Evolutionary conservation across 139 green algal species (phyloP).

Genomic region (Ettlia oleoabundans): DNA sequence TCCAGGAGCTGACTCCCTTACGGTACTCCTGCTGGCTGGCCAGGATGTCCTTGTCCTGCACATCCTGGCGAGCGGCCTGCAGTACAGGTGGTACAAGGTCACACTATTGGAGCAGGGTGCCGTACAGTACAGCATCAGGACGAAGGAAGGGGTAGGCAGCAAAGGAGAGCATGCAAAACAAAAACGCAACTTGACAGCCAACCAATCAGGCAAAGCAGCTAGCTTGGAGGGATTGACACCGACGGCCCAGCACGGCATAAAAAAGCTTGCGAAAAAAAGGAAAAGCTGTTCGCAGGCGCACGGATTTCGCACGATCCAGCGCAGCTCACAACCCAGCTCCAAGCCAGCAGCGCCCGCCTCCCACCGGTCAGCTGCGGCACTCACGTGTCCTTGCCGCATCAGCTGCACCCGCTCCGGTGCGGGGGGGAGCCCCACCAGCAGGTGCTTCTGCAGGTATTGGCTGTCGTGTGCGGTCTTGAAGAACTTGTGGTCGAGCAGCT

Average conservation of each 20-base stretch:
- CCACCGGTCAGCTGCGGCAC: conserved; percentile 56
- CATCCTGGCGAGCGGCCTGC: conserved; percentile 27
- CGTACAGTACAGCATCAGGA: background rate
- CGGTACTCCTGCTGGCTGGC: conserved; percentile 81
- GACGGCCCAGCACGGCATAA: too few relatives aligned
- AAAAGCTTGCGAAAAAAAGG: too few relatives aligned
- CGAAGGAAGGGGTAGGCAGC: too few relatives aligned
- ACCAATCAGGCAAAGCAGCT: too few relatives aligned
- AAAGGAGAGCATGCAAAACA: too few relatives aligned
- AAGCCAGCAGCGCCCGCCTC: background rate
- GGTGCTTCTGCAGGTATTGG: conserved; percentile 79
- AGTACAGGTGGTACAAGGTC: background rate
- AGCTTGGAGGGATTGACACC: too few relatives aligned
- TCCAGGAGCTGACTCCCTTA: conserved; percentile 89
- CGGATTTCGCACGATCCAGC: too few relatives aligned
- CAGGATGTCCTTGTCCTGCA: conserved; percentile 49
- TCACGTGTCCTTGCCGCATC: conserved; percentile 73
- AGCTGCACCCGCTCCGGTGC: conserved; percentile 85
- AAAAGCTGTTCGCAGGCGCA: too few relatives aligned
- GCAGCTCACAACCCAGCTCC: too few relatives aligned
- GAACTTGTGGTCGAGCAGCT: conserved; percentile 98
- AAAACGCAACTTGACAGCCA: too few relatives aligned
- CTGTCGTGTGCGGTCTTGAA: conserved; percentile 91
- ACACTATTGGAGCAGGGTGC: background rate
- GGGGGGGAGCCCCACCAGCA: conserved; percentile 84